Conservation (phyloP, 495 filamentous ascomycete genomes). For the Articulospora tetracladia region DNA sequence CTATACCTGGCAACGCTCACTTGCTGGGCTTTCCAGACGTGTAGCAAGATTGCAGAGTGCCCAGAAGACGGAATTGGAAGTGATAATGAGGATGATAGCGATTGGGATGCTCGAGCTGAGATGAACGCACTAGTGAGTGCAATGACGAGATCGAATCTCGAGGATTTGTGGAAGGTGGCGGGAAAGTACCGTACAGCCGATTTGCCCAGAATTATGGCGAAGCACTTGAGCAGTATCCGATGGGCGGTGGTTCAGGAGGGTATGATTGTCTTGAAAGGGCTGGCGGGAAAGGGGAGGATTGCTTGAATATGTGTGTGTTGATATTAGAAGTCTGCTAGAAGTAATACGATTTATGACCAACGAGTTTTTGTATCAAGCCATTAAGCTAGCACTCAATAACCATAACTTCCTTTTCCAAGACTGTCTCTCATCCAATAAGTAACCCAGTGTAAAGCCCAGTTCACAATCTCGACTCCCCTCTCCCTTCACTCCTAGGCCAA, state of each 20-base stretch:
- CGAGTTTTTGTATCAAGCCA: neutral
- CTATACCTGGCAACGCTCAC: constrained; percentile 51
- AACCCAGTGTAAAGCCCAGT: neutral
- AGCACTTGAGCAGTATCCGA: constrained; percentile 46
- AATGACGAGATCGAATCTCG: constrained; percentile 25
- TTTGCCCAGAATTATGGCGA: constrained; percentile 45
- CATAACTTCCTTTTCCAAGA: neutral
- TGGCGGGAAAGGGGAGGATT: constrained; percentile 23
- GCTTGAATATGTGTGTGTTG: neutral
- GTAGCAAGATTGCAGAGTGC: constrained; percentile 3
- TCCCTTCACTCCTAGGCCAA: constrained; percentile 1
- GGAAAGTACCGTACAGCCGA: constrained; percentile 29
- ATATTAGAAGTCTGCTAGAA: neutral
- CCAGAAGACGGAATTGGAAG: constrained; percentile 14
- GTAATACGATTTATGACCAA: neutral
- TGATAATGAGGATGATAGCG: constrained; percentile 30
- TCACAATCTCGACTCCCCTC: constrained; percentile 1
- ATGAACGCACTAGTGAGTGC: constrained; percentile 33
- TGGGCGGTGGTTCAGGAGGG: constrained; percentile 57
- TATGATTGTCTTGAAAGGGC: constrained; percentile 44
- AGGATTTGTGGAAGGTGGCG: constrained; percentile 25
- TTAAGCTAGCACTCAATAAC: too few species aligned
- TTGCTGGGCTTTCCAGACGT: constrained; percentile 43
- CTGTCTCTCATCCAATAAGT: neutral
- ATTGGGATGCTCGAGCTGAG: constrained; percentile 37